A percentile compares a stretch with the other conserved stretches of the same genome.
phyloP scores from a whole-genome alignment of 179 eudicot species.

The Heliamphora pulchella region DNA sequence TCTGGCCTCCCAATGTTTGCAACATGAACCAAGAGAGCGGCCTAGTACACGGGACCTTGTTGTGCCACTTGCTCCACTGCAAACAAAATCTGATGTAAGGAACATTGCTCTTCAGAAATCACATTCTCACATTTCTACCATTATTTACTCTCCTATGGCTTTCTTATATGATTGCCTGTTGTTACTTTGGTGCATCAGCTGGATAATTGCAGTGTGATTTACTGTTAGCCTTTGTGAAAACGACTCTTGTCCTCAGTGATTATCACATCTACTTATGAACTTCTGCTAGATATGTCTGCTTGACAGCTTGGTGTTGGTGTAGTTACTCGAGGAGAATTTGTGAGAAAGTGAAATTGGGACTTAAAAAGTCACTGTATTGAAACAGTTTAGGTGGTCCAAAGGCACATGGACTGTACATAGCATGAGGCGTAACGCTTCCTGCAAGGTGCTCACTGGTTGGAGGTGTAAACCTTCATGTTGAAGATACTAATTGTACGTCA shows the following conservation, averaged over 20 bases:
- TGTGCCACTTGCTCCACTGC: conserved; percentile 41
- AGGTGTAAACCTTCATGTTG: background rate
- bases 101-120: conserved; percentile 2
- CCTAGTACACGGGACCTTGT: conserved; percentile 43
- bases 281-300: background rate
- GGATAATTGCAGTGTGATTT: background rate
- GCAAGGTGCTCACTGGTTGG: no score
- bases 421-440: no score
- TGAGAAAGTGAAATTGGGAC: no score
- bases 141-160: background rate
- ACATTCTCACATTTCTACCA: background rate
- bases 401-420: no score
- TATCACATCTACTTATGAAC: no score
- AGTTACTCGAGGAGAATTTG: no score
- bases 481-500: background rate
- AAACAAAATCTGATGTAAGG: conserved; percentile 47
- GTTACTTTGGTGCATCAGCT: background rate
- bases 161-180: background rate
- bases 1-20: conserved; percentile 53
- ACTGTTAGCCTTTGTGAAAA: background rate
- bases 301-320: no score
- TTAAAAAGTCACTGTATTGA: no score
- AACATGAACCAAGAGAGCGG: conserved; percentile 58
- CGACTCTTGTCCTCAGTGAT: background rate
- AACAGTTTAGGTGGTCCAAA: no score